Evolutionary conservation across 2,329 filamentous ascomycete species (phyloP), one percentile per base, ranked within the genome.

Genomic region (Botryotinia globosa): DNA sequence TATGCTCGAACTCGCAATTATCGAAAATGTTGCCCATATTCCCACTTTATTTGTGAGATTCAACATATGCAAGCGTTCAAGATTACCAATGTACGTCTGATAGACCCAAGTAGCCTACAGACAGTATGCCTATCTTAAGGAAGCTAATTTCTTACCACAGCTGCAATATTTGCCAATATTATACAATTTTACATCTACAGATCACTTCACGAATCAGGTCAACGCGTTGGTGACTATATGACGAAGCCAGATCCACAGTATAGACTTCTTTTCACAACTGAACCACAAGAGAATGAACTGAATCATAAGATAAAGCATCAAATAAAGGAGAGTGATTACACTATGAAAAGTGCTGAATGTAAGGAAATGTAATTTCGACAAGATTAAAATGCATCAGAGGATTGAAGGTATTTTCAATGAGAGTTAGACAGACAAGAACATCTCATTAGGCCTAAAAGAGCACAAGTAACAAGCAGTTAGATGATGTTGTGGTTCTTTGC

Each of bases 161-260:
- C 25, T 4, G 14, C 14, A 54, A n/a, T 54, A n/a, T 4, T 16
- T 29, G 9, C 25, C 7, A 18, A 3, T 29, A 54, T 29, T 5
- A 29, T 29, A 3, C n/a, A 16, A 14, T 54, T 8, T 29, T 16
- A n/a, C 5, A 54, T 54, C n/a, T 54, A 18, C 12, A n/a, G 14
- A 29, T 54, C 14, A 54, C 8, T 18, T 8, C 51, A 29, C 2
- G 12, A 29, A n/a, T 29, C n/a, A 54, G 3, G 16, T 44, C 6
- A 16, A 18, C n/a, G 0, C 29, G n/a, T 54, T 29, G 16, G 12
- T 3, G 5, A 54, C 3, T 1, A n/a, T 6, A 29, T 12, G 3
- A 6, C 12, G 51, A 54, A 29, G n/a, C 51, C 14, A 54, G 12
- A 29, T 54, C 18, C n/a, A 18, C 4, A 54, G 51, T 22, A 22